A percentile compares a stretch with the other conserved stretches of the same genome.
These are phyloP conservation scores for Kluyveromyces nonfermentans DNA, from an alignment of 805 yeast species.

Conservation along the genomic window DNA sequence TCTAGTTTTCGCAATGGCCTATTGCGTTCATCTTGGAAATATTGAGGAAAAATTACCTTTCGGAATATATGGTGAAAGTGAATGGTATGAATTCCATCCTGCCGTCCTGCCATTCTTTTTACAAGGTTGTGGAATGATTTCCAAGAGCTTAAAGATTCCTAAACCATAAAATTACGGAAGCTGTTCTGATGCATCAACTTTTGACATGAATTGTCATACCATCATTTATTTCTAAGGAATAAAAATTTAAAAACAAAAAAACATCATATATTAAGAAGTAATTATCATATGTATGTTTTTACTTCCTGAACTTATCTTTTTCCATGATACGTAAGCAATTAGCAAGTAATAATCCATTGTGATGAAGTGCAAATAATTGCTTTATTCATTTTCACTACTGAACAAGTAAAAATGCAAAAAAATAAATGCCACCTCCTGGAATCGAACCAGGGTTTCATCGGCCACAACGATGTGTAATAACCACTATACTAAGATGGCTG, in stretches of 20 bases:
- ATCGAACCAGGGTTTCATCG: constrained; percentile 68
- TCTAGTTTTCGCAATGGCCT: constrained; percentile 66
- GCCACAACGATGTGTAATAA: constrained; percentile 67
- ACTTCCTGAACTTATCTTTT: too few species aligned
- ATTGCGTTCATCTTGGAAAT: constrained; percentile 44
- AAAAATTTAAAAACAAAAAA: too few species aligned
- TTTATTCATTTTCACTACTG: too few species aligned
- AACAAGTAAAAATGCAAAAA: too few species aligned
- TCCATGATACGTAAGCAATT: too few species aligned
- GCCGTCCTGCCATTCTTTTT: constrained; percentile 50
- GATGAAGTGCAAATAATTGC: too few species aligned
- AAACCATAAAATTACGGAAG: constrained; percentile 41
- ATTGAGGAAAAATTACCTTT: constrained; percentile 52
- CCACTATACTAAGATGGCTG: constrained; percentile 49
- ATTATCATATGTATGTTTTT: not conserved
- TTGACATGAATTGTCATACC: not conserved
- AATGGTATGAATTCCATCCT: constrained; percentile 68
- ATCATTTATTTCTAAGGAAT: not conserved
- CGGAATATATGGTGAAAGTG: constrained; percentile 48
- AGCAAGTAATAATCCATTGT: too few species aligned
- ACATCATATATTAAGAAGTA: too few species aligned
- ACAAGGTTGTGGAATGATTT: constrained; percentile 87
- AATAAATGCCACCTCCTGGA: constrained; percentile 53
- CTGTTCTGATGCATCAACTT: not conserved
- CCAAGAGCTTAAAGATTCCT: constrained; percentile 85